Percentiles rank a stretch among this genome's conserved stretches.
phyloP scores from a whole-genome alignment of 768 basidiomycete genomes.

The Mycena polygramma region DNA sequence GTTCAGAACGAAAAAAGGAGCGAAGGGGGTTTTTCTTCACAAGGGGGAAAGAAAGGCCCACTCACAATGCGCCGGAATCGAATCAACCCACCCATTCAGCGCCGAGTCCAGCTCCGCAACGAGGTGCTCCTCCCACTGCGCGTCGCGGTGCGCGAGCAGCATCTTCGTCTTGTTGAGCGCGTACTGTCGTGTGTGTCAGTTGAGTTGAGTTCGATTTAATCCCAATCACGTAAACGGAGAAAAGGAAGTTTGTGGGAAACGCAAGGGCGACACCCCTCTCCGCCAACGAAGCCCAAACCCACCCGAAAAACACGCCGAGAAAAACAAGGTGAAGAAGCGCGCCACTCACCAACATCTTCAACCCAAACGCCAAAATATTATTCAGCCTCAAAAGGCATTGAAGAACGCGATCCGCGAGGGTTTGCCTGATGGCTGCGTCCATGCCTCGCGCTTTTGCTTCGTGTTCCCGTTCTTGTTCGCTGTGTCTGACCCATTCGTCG shows the following conservation, averaged over 20 bases:
- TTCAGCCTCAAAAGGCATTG: constrained; percentile 66
- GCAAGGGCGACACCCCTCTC: too few relatives aligned
- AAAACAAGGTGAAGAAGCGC: not conserved
- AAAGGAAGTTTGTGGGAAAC: too few relatives aligned
- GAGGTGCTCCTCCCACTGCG: constrained; percentile 72
- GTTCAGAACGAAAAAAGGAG: too few relatives aligned
- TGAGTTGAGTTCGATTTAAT: too few relatives aligned
- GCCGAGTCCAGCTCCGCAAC: constrained; percentile 82
- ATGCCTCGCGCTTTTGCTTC: constrained; percentile 50
- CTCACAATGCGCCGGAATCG: constrained; percentile 48
- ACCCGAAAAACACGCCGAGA: too few relatives aligned
- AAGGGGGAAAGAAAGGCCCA: too few relatives aligned
- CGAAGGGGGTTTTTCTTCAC: too few relatives aligned
- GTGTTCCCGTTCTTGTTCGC: too few relatives aligned
- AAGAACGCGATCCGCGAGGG: constrained; percentile 70
- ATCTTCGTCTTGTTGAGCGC: constrained; percentile 74
- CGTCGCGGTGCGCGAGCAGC: constrained; percentile 56
- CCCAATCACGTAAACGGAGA: too few relatives aligned
- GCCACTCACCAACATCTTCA: constrained; percentile 64
- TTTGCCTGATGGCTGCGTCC: constrained; percentile 71
- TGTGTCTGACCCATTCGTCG: too few relatives aligned
- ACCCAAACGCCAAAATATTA: constrained; percentile 69
- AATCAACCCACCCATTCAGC: constrained; percentile 75
- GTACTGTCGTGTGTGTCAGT: constrained; percentile 55
- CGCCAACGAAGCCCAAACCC: too few relatives aligned